Percentiles rank a stretch among this genome's conserved stretches.
Conservation (phyloP, 352 stramenopile genomes). For the Globisporangium sylvaticum region DNA sequence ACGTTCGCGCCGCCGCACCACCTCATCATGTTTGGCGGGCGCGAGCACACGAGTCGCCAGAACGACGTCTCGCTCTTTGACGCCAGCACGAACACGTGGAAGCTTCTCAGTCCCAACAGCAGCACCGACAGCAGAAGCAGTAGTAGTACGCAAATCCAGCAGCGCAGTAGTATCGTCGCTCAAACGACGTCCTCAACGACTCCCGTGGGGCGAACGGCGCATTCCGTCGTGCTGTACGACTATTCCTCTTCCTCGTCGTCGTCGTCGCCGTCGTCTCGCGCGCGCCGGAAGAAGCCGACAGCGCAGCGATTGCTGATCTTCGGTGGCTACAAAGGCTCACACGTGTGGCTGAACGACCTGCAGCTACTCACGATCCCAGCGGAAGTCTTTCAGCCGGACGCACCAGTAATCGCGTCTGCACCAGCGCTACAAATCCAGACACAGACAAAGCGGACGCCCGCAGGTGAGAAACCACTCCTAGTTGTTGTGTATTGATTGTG, state of each 20-base stretch:
- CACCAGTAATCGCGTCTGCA: neutral
- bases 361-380: conserved; percentile 32
- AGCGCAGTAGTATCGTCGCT: conserved; percentile 4
- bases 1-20: conserved; percentile 43
- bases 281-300: neutral
- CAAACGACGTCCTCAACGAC: conserved; percentile 8
- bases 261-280: neutral
- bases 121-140: neutral
- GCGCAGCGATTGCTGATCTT: conserved; percentile 54
- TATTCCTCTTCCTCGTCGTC: neutral
- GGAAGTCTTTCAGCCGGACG: neutral
- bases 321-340: conserved; percentile 57
- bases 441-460: neutral
- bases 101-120: conserved; percentile 15
- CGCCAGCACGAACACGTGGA: conserved; percentile 28
- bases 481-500: neutral
- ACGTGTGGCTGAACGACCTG: conserved; percentile 64
- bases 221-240: conserved; percentile 39
- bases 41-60: conserved; percentile 35
- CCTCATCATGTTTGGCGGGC: conserved; percentile 59
- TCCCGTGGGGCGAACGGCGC: conserved; percentile 36
- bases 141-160: conserved; percentile 1
- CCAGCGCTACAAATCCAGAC: neutral
- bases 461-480: neutral
- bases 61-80: conserved; percentile 63